phyloP scores from a whole-genome alignment of 169 alveolate genomes.

The Plasmodium blacklocki region DNA sequence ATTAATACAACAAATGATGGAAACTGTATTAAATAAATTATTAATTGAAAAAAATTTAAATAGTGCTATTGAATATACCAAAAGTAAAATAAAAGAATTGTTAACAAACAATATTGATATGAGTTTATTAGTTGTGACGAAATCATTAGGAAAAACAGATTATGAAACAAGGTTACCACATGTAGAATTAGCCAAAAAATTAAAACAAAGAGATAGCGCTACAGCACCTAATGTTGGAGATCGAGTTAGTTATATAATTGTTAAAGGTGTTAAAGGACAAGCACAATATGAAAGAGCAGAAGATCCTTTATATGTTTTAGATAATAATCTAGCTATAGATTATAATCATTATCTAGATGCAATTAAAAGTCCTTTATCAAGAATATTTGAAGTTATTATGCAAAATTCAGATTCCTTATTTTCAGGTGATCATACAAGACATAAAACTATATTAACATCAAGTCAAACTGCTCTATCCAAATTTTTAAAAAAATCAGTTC shows the following conservation, averaged over 20 bases:
- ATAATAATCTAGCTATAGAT: constrained; percentile 97
- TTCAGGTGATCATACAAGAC: constrained; percentile 82
- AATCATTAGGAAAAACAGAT: constrained; percentile 95
- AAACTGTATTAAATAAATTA: constrained; percentile 91
- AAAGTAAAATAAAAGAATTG: constrained; percentile 88
- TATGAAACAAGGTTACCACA: constrained; percentile 98
- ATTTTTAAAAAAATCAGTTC: constrained; percentile 91
- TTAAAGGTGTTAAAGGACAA: constrained; percentile 95
- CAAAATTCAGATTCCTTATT: constrained; percentile 93
- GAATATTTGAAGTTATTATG: constrained; percentile 95
- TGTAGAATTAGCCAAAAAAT: constrained; percentile 98
- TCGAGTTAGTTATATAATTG: constrained; percentile 96
- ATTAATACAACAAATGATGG: constrained; percentile 96
- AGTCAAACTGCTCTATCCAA: constrained; percentile 91
- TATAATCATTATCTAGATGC: constrained; percentile 97
- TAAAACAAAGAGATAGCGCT: constrained; percentile 95
- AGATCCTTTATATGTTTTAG: constrained; percentile 98
- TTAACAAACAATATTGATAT: constrained; percentile 97
- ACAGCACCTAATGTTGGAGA: constrained; percentile 99
- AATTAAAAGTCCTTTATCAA: constrained; percentile 92
- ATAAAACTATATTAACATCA: constrained; percentile 77
- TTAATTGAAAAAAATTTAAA: constrained; percentile 93
- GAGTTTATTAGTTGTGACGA: constrained; percentile 97
- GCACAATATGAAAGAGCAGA: constrained; percentile 98
- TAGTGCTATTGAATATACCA: constrained; percentile 93